Base-by-base conservation (phyloP, 2,329 filamentous ascomycete genomes). In the Xylaria sp. region DNA sequence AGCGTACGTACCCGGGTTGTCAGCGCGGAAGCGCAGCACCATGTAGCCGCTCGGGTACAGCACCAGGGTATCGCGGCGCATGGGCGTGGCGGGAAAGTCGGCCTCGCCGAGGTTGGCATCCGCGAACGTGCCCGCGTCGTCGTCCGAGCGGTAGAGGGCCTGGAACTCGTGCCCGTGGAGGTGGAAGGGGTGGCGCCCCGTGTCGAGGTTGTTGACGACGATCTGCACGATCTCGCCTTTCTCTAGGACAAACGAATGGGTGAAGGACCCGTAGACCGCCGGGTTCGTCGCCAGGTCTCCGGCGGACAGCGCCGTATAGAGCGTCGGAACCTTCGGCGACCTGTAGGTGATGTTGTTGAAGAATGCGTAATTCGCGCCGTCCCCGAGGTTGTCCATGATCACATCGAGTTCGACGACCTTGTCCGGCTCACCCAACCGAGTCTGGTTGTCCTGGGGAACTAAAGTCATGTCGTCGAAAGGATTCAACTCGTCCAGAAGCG, bases 311-410 rank as follows among this genome's bases (percentile, higher is more conserved):
- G 81, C 90, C 0, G 88, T 91, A 76, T 92, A 95, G 0, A 96
- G 78, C 0, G 88, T 86, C 0, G 91, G 92, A 0, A 95, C 91
- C 68, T 90, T 90, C 44, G 89, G 90, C 0, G 74, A 51, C 2
- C 82, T 81, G 69, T 92, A 96, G 24, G 89, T 91, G 59, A 91
- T 83, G 70, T 90, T 86, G 76, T 93, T 92, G 74, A 90, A 84
- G 72, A 87, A 86, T 56, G 84, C 86, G 19, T 90, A 90, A 71
- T 83, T 81, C 22, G 82, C 82, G 1, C 89, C 89, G 54, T 92
- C 80, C 19, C 77, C 78, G 9, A 91, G 78, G 56, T 88, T 86
- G 63, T 85, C 79, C 83, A 90, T 89, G 55, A 77, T 76, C 2
- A 90, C 79, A 56, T 83, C 76, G 2, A 94, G 77, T 40, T 81